Evolutionary conservation across 352 stramenopile genomes (phyloP), one percentile per base, ranked within the genome.

Genomic region (Globisporangium sylvaticum): DNA sequence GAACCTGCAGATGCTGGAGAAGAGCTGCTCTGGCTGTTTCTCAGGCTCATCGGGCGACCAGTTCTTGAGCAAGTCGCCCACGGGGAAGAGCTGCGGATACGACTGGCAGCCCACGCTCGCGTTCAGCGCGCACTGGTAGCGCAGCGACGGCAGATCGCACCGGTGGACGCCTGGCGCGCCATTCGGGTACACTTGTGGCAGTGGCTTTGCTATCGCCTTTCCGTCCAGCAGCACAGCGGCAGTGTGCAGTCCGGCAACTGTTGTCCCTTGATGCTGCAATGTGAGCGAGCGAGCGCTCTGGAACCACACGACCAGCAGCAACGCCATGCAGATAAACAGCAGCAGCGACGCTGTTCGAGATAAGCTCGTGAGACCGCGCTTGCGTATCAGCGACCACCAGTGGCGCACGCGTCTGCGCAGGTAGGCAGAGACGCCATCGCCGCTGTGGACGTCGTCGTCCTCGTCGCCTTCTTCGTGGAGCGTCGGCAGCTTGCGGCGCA

Each of bases 41-140:
- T 29, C 27, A 3, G 81, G 77, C 24, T 84, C 64, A 52, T 96
- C 78, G 1, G 86, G 75, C 10, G 89, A 90, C 90, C 90, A 97
- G 67, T 96, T 91, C 22, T 66, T 69, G 14, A 97, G 80, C 14
- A 97, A 66, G 2, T 93, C 84, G 32, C 75, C 71, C 31, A 85
- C 84, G 7, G 84, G 76, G 68, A 89, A 91, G 42, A 87, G 69
- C 55, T 90, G 81, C 24, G 86, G 85, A 58, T 95, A 95, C 46
- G 75, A 74, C 27, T 66, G 68, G 56, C 82, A 90, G 9, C 80
- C 82, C 20, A 62, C 24, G 3, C 62, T 64, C 9, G 37, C 32
- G 54, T 82, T 71, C 69, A 87, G 7, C 31, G 87, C 77, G 50
- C 82, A 90, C 57, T 84, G 73, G 66, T 77, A 88, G n/a, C 82